These are phyloP conservation scores for Cladosporium sp. DNA, from an alignment of 2,329 filamentous ascomycete species.

Conservation along the genomic window DNA sequence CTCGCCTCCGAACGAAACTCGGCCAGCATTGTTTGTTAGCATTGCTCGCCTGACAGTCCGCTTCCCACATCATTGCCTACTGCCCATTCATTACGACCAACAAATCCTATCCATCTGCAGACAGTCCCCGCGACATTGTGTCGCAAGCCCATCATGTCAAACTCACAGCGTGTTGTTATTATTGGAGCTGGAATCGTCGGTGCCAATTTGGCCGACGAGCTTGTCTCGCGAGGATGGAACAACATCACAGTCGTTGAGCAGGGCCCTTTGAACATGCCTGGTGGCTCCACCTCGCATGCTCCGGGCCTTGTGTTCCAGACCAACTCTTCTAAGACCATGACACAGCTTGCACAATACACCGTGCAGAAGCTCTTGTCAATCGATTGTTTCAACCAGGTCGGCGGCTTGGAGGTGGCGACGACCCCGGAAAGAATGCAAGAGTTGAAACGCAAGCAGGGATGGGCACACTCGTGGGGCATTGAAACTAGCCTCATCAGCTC, in stretches of 20 bases:
- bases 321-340: slow-evolving; percentile 56
- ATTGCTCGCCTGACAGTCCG: too few species aligned
- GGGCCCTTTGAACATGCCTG: slow-evolving; percentile 58
- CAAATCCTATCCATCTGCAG: too few species aligned
- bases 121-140: background rate
- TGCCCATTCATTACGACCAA: too few species aligned
- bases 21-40: too few species aligned
- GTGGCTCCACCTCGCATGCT: slow-evolving; percentile 63
- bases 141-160: slow-evolving; percentile 2
- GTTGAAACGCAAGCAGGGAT: slow-evolving; percentile 59
- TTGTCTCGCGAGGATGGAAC: slow-evolving; percentile 58
- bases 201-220: slow-evolving; percentile 60
- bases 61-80: too few species aligned
- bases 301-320: slow-evolving; percentile 63
- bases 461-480: slow-evolving; percentile 58
- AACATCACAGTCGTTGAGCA: slow-evolving; percentile 63
- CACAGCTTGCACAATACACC: slow-evolving; percentile 57
- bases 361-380: slow-evolving; percentile 57
- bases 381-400: slow-evolving; percentile 60
- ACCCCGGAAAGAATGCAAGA: slow-evolving; percentile 57
- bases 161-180: slow-evolving; percentile 45
- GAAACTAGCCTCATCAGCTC: slow-evolving; percentile 49
- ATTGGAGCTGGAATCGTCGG: slow-evolving; percentile 64
- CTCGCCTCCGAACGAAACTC: too few species aligned
- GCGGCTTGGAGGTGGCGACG: slow-evolving; percentile 60